These are phyloP conservation scores for Nematodospora valgi DNA, from an alignment of 805 yeast genomes.

Conservation along the genomic window DNA sequence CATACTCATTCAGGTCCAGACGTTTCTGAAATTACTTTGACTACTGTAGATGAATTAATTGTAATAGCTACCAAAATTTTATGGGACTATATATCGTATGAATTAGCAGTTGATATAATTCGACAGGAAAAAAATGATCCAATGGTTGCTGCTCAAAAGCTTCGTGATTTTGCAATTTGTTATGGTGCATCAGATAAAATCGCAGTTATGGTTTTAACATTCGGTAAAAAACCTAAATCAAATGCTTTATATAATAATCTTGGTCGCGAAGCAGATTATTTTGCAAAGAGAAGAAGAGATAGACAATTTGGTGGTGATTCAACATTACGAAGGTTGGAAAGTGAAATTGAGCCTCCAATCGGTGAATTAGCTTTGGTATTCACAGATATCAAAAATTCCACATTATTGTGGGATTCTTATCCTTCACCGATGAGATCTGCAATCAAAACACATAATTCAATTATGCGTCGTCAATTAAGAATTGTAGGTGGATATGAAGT, in stretches of 20 bases:
- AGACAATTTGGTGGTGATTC: slow-evolving; percentile 53
- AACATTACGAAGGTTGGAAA: slow-evolving; percentile 74
- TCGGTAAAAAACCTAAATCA: slow-evolving; percentile 47
- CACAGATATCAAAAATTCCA: slow-evolving; percentile 95
- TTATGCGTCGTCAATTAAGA: slow-evolving; percentile 91
- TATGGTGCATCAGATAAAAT: slow-evolving; percentile 82
- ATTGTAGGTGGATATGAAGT: slow-evolving; percentile 97
- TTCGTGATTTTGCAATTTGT: slow-evolving; percentile 91
- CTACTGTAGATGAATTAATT: slow-evolving; percentile 75
- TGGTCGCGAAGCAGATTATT: slow-evolving; percentile 32
- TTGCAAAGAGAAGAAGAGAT: slow-evolving; percentile 41
- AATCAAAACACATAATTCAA: slow-evolving; percentile 86
- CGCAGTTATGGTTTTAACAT: slow-evolving; percentile 75
- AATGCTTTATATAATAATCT: slow-evolving; percentile 35
- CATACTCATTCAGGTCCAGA: slow-evolving; percentile 89
- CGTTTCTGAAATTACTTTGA: slow-evolving; percentile 55
- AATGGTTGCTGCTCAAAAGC: slow-evolving; percentile 85
- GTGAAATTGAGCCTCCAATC: slow-evolving; percentile 90
- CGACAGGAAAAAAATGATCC: slow-evolving; percentile 80
- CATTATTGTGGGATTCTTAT: slow-evolving; percentile 87
- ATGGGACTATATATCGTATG: slow-evolving; percentile 82
- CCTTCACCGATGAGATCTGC: slow-evolving; percentile 97
- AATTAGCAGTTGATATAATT: slow-evolving; percentile 86
- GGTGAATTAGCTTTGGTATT: slow-evolving; percentile 95
- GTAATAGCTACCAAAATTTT: slow-evolving; percentile 79